phyloP scores from a whole-genome alignment of 306 rosid species.

The Dalbergia cochinchinensis region DNA sequence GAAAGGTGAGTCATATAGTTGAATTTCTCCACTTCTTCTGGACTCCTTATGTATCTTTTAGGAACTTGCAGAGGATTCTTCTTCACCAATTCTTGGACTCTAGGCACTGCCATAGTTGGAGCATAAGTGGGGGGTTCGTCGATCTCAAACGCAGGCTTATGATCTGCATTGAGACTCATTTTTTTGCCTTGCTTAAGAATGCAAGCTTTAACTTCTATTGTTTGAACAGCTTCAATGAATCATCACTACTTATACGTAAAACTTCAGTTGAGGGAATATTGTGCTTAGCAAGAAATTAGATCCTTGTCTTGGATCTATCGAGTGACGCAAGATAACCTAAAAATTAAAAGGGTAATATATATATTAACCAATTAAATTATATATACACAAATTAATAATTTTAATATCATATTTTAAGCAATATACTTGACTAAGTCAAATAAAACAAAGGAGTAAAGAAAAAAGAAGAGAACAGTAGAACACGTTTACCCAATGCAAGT shows the following conservation, averaged over 20 bases:
- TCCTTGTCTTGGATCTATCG: no score
- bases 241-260: not conserved
- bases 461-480: no score
- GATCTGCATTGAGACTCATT: constrained; percentile 37
- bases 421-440: no score
- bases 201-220: not conserved
- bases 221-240: not conserved
- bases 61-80: constrained; percentile 48
- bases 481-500: no score
- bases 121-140: constrained; percentile 37
- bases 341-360: no score
- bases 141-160: not conserved
- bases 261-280: no score
- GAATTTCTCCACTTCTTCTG: constrained; percentile 38
- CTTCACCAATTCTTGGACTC: constrained; percentile 61
- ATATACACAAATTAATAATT: no score
- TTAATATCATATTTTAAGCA: no score
- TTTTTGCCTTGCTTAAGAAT: not conserved
- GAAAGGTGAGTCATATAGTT: constrained; percentile 44
- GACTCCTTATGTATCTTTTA: constrained; percentile 43
- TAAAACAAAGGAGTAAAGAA: no score
- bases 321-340: no score
- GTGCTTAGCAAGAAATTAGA: no score
- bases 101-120: constrained; percentile 47
- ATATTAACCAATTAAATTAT: no score